Evolutionary conservation across 2,329 filamentous ascomycete species (phyloP).

Genomic region (Diaporthe sp.): DNA sequence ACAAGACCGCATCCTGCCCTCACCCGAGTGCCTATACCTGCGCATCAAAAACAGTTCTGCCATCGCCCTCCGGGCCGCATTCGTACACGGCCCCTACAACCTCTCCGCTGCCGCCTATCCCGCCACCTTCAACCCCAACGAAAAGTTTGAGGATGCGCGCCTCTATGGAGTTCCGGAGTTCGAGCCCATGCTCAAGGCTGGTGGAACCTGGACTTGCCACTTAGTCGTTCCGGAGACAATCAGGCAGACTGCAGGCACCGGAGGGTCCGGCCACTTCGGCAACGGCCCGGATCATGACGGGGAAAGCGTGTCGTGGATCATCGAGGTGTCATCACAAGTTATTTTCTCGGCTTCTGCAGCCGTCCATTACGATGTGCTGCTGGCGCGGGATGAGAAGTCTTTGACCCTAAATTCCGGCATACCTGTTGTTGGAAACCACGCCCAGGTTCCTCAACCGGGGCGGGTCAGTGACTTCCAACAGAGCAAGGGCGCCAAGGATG

Average conservation of each 20-base stretch:
- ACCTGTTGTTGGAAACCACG: conserved; percentile 59
- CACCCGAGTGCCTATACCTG: conserved; percentile 84
- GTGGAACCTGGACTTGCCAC: conserved; percentile 85
- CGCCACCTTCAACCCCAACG: conserved; percentile 85
- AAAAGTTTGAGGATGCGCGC: conserved; percentile 78
- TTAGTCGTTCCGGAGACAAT: conserved; percentile 86
- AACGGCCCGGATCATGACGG: conserved; percentile 60
- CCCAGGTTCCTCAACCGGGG: conserved; percentile 73
- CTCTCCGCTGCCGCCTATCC: conserved; percentile 91
- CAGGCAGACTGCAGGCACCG: conserved; percentile 72
- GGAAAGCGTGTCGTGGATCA: conserved; percentile 83
- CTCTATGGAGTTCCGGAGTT: conserved; percentile 88
- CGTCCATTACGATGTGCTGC: conserved; percentile 88
- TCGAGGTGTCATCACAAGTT: conserved; percentile 93
- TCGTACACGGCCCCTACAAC: conserved; percentile 95
- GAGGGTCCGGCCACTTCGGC: conserved; percentile 61
- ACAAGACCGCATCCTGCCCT: conserved; percentile 89
- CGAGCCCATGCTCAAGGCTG: conserved; percentile 96
- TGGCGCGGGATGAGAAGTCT: conserved; percentile 89
- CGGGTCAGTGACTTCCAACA: conserved; percentile 83
- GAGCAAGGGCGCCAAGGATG: conserved; percentile 68
- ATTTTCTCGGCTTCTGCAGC: conserved; percentile 92
- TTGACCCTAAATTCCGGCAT: conserved; percentile 73
- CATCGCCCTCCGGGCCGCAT: conserved; percentile 92
- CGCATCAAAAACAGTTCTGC: conserved; percentile 93